Conservation (phyloP, 2,329 filamentous ascomycete genomes). For the Xylariaceae sp. region DNA sequence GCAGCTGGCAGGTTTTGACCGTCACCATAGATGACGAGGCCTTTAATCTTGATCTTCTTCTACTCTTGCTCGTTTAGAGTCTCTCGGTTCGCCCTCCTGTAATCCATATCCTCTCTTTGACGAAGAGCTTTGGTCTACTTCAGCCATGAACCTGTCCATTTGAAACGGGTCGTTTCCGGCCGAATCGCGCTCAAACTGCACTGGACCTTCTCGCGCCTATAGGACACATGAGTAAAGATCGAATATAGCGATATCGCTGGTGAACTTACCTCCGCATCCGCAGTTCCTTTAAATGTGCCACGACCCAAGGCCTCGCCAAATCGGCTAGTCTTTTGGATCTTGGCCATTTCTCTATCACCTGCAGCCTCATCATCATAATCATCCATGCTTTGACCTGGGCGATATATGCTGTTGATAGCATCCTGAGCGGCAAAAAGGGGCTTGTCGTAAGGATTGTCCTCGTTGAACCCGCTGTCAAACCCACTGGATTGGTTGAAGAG, state of each 20-base stretch:
- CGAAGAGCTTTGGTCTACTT: constrained; percentile 59
- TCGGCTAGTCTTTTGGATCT: constrained; percentile 76
- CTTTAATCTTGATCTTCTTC: constrained; percentile 55
- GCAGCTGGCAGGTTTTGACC: too few species aligned
- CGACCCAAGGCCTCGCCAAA: constrained; percentile 83
- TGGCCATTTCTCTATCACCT: constrained; percentile 77
- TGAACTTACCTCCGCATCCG: constrained; percentile 66
- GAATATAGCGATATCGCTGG: not conserved
- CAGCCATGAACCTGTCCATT: constrained; percentile 86
- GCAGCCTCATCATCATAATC: constrained; percentile 74
- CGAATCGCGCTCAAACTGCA: constrained; percentile 87
- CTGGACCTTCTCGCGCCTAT: constrained; percentile 77
- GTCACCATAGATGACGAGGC: not conserved
- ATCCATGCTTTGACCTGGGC: constrained; percentile 68
- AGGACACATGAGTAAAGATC: constrained; percentile 30
- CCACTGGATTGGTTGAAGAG: constrained; percentile 92
- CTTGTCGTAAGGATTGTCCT: constrained; percentile 96
- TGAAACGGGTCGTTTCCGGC: constrained; percentile 74
- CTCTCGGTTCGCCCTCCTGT: constrained; percentile 56
- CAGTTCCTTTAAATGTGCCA: constrained; percentile 85
- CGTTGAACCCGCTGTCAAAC: constrained; percentile 89
- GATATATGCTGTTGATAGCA: constrained; percentile 89
- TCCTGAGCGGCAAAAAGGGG: constrained; percentile 94
- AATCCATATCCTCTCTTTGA: constrained; percentile 72
- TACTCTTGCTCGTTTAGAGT: constrained; percentile 69